Evolutionary conservation across 164 flowering plant genomes (phyloP).

Genomic region (Saururus chinensis): DNA sequence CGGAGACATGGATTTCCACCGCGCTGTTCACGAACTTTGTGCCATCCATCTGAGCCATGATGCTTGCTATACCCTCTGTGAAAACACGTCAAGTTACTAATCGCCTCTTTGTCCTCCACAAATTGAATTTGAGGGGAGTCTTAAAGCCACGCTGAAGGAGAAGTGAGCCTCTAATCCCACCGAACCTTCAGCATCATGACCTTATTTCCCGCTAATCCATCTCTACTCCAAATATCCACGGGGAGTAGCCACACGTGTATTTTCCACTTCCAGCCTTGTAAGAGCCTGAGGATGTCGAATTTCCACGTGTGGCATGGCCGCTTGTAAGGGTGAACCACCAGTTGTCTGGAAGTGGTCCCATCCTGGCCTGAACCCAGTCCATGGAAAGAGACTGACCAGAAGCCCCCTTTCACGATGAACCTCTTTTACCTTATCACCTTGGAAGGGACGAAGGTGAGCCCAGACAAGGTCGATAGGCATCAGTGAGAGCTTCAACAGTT

Average conservation of each 20-base stretch:
- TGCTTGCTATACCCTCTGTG: too few relatives aligned
- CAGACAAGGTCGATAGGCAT: too few relatives aligned
- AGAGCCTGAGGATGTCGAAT: not conserved
- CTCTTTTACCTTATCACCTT: too few relatives aligned
- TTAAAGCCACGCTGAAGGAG: not conserved
- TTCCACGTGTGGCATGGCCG: not conserved
- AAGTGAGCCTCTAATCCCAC: not conserved
- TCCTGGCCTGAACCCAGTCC: too few relatives aligned
- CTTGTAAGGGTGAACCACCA: not conserved
- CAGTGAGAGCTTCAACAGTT: too few relatives aligned
- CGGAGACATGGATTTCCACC: not conserved
- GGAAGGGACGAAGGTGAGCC: too few relatives aligned
- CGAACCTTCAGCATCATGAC: too few relatives aligned
- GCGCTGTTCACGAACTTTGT: not conserved
- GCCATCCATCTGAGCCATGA: constrained; percentile 7
- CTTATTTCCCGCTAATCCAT: not conserved
- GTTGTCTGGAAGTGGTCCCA: too few relatives aligned
- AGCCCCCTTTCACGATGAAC: too few relatives aligned
- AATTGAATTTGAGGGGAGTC: not conserved
- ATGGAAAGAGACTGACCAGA: too few relatives aligned
- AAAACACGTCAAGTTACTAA: not conserved
- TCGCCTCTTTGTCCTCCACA: not conserved
- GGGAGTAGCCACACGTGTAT: not conserved
- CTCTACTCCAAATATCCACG: not conserved
- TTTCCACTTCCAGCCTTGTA: not conserved